These are phyloP conservation scores for Stereocaulon alpinum DNA, from an alignment of 495 filamentous ascomycete genomes.

Conservation along the genomic window DNA sequence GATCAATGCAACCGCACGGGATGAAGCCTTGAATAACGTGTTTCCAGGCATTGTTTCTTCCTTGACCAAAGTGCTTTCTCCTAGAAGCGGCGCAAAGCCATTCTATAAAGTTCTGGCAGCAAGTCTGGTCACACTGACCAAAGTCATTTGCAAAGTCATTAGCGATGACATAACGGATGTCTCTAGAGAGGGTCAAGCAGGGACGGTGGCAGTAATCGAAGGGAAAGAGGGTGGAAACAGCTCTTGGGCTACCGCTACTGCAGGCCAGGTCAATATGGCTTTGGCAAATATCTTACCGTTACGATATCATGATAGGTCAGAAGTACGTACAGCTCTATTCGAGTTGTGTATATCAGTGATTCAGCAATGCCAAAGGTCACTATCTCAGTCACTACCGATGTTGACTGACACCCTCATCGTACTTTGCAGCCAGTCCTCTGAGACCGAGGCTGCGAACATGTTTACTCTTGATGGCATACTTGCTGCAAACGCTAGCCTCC, in stretches of 20 bases:
- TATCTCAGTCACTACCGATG: conserved; percentile 57
- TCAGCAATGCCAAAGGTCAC: conserved; percentile 63
- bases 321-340: conserved; percentile 59
- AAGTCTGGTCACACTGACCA: conserved; percentile 49
- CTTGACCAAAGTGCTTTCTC: conserved; percentile 63
- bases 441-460: conserved; percentile 33
- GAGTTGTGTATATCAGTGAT: conserved; percentile 62
- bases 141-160: conserved; percentile 53
- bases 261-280: conserved; percentile 75
- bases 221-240: conserved; percentile 31
- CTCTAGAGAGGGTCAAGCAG: background rate
- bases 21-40: conserved; percentile 65
- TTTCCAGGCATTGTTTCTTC: conserved; percentile 82
- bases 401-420: conserved; percentile 75
- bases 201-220: background rate
- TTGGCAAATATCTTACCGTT: conserved; percentile 67
- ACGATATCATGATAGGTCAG: conserved; percentile 58
- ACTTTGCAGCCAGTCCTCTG: conserved; percentile 41
- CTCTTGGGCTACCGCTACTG: conserved; percentile 75
- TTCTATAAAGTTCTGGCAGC: conserved; percentile 53
- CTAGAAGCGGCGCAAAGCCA: conserved; percentile 51
- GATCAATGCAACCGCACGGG: conserved; percentile 52
- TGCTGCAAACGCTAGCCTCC: conserved; percentile 51
- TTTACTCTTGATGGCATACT: conserved; percentile 42
- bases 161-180: conserved; percentile 39